These are phyloP conservation scores for Dalbergia cultrata DNA, from an alignment of 306 rosid species.

Conservation along the genomic window DNA sequence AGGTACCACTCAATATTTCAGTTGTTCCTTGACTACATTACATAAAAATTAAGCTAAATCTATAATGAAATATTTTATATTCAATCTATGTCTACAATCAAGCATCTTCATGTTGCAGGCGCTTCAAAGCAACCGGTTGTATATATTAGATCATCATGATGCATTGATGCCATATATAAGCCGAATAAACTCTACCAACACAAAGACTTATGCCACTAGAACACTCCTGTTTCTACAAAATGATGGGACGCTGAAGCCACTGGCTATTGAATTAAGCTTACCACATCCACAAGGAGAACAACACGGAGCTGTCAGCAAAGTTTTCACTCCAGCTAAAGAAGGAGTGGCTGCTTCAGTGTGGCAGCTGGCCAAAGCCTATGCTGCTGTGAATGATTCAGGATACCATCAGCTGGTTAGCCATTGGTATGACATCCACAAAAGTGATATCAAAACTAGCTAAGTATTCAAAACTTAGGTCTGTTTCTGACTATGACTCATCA, in stretches of 20 bases:
- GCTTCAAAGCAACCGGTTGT: conserved; percentile 65
- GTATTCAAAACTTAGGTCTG: not conserved
- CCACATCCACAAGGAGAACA: conserved; percentile 88
- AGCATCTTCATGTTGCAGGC: conserved; percentile 59
- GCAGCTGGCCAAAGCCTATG: conserved; percentile 96
- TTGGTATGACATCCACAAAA: conserved; percentile 64
- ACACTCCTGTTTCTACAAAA: conserved; percentile 81
- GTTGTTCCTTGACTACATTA: not conserved
- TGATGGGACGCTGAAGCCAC: conserved; percentile 80
- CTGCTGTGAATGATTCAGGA: conserved; percentile 90
- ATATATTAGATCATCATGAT: conserved; percentile 89
- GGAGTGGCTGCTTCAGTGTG: conserved; percentile 78
- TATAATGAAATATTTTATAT: conserved; percentile 13
- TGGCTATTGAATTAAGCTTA: conserved; percentile 91
- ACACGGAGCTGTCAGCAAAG: conserved; percentile 80
- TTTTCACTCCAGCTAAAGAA: conserved; percentile 68
- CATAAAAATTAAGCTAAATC: conserved; percentile 15
- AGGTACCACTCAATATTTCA: conserved; percentile 53
- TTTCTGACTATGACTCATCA: conserved; percentile 22
- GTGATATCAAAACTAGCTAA: conserved; percentile 4
- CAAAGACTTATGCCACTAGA: conserved; percentile 85
- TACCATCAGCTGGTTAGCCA: conserved; percentile 95
- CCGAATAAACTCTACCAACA: conserved; percentile 82
- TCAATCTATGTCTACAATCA: conserved; percentile 4
- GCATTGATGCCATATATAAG: conserved; percentile 78